Evolutionary conservation across 768 basidiomycete species (phyloP).

Genomic region (Candolleomyces aberdarensis): DNA sequence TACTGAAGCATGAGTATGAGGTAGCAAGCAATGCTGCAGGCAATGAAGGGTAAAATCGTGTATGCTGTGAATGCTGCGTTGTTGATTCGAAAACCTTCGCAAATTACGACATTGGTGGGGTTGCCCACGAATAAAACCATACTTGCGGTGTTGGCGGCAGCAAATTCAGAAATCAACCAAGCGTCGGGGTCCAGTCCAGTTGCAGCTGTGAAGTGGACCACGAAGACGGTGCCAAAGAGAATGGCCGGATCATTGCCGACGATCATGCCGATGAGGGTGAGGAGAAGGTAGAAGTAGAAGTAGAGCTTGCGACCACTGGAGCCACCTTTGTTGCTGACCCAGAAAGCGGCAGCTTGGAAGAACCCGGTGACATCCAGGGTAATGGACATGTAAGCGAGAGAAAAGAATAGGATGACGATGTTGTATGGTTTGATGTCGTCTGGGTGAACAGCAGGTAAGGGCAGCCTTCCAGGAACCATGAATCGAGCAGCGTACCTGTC

Average conservation of each 20-base stretch:
- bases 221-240: slow-evolving; percentile 85
- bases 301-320: slow-evolving; percentile 69
- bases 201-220: slow-evolving; percentile 75
- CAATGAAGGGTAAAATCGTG: slow-evolving; percentile 78
- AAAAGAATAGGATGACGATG: slow-evolving; percentile 90
- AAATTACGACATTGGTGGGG: slow-evolving; percentile 91
- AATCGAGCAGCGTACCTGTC: slow-evolving; percentile 7
- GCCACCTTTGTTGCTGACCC: slow-evolving; percentile 81
- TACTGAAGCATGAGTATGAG: slow-evolving; percentile 56
- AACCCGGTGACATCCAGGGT: slow-evolving; percentile 89
- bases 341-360: slow-evolving; percentile 83
- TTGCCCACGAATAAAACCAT: slow-evolving; percentile 83
- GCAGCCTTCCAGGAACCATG: not conserved
- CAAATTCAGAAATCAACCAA: slow-evolving; percentile 76
- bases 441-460: slow-evolving; percentile 1
- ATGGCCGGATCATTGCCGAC: slow-evolving; percentile 94
- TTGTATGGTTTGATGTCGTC: slow-evolving; percentile 82
- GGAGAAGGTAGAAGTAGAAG: slow-evolving; percentile 79
- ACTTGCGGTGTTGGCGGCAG: slow-evolving; percentile 76
- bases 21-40: slow-evolving; percentile 58
- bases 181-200: slow-evolving; percentile 52
- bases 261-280: slow-evolving; percentile 70
- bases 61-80: slow-evolving; percentile 81
- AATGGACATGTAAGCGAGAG: slow-evolving; percentile 89
- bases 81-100: slow-evolving; percentile 79